Conservation (phyloP, 495 filamentous ascomycete species). For the Penicillium paxilli region DNA sequence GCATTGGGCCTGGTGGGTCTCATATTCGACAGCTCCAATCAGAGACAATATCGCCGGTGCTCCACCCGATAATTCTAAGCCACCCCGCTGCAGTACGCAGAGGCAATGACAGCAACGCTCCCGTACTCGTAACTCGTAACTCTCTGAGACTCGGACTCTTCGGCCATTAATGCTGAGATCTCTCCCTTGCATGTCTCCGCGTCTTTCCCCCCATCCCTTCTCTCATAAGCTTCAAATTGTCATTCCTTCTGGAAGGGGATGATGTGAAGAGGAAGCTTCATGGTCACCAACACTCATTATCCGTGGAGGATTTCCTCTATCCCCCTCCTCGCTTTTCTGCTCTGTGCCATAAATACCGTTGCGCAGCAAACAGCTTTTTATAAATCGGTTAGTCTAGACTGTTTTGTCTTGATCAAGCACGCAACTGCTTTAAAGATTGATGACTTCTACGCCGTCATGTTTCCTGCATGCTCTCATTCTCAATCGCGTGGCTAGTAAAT, state of each 20-base stretch:
- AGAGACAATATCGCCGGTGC: not conserved
- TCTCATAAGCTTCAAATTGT: not conserved
- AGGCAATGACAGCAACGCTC: not conserved
- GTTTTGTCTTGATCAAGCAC: too few species aligned
- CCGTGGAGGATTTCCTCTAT: constrained; percentile 14
- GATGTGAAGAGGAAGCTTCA: constrained; percentile 20
- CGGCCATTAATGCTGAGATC: not conserved
- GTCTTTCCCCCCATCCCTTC: constrained; percentile 5
- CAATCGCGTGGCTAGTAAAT: not conserved
- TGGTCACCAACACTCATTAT: constrained; percentile 20
- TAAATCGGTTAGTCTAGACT: constrained; percentile 30
- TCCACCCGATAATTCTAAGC: not conserved
- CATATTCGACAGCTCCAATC: not conserved
- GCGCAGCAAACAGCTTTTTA: constrained; percentile 23
- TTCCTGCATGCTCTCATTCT: constrained; percentile 1
- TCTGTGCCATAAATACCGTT: constrained; percentile 11
- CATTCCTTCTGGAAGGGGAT: constrained; percentile 14
- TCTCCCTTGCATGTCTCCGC: constrained; percentile 14
- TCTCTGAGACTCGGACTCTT: constrained; percentile 8
- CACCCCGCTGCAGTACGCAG: not conserved
- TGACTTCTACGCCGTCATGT: not conserved
- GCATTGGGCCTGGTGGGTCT: not conserved
- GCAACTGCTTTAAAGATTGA: too few species aligned
- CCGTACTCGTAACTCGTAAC: not conserved
- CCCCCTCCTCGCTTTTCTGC: constrained; percentile 13